A percentile compares a stretch with the other conserved stretches of the same genome.
Conservation (phyloP, 2,329 filamentous ascomycete species). For the Calonectria naviculata region DNA sequence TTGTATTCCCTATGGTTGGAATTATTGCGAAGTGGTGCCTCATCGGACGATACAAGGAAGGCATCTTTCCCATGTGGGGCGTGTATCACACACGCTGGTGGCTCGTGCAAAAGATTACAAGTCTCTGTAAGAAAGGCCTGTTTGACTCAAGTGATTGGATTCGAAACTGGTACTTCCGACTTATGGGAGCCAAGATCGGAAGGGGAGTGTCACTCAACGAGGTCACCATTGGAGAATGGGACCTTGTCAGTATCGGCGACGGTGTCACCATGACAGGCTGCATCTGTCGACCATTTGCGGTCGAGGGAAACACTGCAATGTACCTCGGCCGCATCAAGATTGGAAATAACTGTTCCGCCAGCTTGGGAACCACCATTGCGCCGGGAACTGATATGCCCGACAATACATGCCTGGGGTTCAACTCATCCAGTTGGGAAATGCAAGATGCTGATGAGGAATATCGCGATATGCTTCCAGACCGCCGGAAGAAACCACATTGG, state of each 20-base stretch:
- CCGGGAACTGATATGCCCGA: constrained; percentile 60
- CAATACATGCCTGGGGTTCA: constrained; percentile 64
- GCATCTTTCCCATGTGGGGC: constrained; percentile 70
- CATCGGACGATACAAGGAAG: constrained; percentile 63
- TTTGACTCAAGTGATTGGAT: constrained; percentile 54
- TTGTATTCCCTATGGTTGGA: constrained; percentile 52
- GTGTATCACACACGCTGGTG: constrained; percentile 69
- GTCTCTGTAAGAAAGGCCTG: constrained; percentile 59
- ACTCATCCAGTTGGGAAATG: constrained; percentile 68
- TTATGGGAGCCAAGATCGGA: constrained; percentile 66
- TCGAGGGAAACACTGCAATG: constrained; percentile 68
- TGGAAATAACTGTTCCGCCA: constrained; percentile 59
- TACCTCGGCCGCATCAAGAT: constrained; percentile 63
- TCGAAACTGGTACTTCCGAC: constrained; percentile 57
- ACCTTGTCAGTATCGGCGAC: constrained; percentile 64
- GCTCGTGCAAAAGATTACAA: constrained; percentile 65
- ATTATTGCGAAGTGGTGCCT: constrained; percentile 65
- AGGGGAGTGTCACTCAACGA: constrained; percentile 59
- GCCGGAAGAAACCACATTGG: constrained; percentile 57
- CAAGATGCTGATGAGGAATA: constrained; percentile 59
- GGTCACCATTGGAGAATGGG: constrained; percentile 64
- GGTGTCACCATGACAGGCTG: constrained; percentile 59
- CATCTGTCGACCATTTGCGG: constrained; percentile 63
- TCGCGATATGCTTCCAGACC: constrained; percentile 53
- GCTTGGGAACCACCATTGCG: constrained; percentile 60